Conservation (phyloP, 768 basidiomycete species). For the Lactifluus hygrophoroides region DNA sequence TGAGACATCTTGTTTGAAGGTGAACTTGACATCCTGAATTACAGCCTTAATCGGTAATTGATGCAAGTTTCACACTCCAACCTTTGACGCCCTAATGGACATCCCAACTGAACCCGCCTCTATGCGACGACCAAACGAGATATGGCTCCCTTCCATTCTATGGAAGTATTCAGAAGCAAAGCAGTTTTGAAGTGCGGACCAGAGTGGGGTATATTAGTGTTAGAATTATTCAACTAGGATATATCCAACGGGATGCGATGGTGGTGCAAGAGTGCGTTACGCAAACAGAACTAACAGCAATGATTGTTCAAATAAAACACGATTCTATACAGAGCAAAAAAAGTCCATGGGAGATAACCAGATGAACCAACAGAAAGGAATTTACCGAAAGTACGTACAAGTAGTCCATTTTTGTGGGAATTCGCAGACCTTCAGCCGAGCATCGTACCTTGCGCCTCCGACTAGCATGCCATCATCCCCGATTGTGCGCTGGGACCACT, state of each 20-base stretch:
- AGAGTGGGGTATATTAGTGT: conserved; percentile 20
- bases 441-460: conserved; percentile 13
- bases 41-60: background rate
- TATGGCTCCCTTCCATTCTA: conserved; percentile 8
- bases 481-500: conserved; percentile 14
- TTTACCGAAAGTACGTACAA: conserved; percentile 13
- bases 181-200: conserved; percentile 6
- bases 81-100: conserved; percentile 1
- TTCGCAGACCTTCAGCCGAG: conserved; percentile 7
- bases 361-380: conserved; percentile 1
- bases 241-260: conserved; percentile 16
- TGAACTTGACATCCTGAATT: background rate
- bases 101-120: background rate
- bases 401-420: conserved; percentile 13
- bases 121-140: background rate
- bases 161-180: conserved; percentile 9
- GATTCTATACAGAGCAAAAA: conserved; percentile 16
- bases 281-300: conserved; percentile 9
- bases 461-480: conserved; percentile 16
- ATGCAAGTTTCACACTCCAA: conserved; percentile 1
- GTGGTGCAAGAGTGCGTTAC: conserved; percentile 17
- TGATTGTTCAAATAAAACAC: conserved; percentile 10
- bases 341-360: conserved; percentile 13
- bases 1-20: background rate
- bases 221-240: conserved; percentile 20